A percentile compares a stretch with the other conserved stretches of the same genome.
phyloP scores from a whole-genome alignment of 768 basidiomycete species.

The Russula dissimulans region DNA sequence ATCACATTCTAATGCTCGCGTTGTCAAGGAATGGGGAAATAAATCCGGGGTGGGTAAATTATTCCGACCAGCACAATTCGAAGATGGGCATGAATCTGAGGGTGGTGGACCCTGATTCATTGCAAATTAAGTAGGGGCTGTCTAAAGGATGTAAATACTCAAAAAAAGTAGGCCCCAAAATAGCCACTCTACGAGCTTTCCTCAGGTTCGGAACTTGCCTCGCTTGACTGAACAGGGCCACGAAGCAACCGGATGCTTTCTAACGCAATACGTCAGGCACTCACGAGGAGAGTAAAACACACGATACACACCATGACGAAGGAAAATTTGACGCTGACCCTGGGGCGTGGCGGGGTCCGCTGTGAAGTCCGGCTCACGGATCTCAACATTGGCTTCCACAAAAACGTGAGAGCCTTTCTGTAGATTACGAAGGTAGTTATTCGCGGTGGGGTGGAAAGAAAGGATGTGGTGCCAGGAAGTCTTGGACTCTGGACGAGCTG shows the following conservation, averaged over 20 bases:
- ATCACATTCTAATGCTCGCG: not conserved
- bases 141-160: not conserved
- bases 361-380: slow-evolving; percentile 59
- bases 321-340: slow-evolving; percentile 74
- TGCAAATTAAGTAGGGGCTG: not conserved
- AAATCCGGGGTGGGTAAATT: slow-evolving; percentile 16
- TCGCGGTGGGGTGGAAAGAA: slow-evolving; percentile 56
- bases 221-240: not conserved
- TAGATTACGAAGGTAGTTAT: slow-evolving; percentile 54
- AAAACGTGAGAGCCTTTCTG: slow-evolving; percentile 68
- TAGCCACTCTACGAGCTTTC: slow-evolving; percentile 3
- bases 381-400: slow-evolving; percentile 71
- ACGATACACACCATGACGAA: slow-evolving; percentile 56
- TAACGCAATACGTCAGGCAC: slow-evolving; percentile 22
- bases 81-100: slow-evolving; percentile 15
- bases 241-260: slow-evolving; percentile 46
- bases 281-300: not conserved
- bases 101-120: not conserved
- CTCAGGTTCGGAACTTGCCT: slow-evolving; percentile 18
- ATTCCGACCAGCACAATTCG: slow-evolving; percentile 17
- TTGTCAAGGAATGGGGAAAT: slow-evolving; percentile 12
- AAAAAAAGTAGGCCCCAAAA: not conserved
- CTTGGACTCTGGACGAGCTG: slow-evolving; percentile 43
- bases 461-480: slow-evolving; percentile 72
- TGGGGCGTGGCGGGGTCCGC: slow-evolving; percentile 59